phyloP scores from a whole-genome alignment of 192 early-diverging fungal genomes.

The Umbelopsis vinacea region DNA sequence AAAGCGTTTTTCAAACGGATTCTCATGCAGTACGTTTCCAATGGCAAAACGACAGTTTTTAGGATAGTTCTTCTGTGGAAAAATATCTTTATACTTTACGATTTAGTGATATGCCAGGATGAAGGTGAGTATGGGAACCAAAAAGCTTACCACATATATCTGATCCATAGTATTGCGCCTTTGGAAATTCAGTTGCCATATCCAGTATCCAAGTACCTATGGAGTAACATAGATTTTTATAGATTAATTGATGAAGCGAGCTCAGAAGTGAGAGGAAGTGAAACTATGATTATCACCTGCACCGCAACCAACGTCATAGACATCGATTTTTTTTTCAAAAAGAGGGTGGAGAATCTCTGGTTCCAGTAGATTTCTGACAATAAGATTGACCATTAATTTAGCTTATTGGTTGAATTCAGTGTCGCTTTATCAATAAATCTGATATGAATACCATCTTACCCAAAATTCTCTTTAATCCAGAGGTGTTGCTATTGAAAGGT shows the following conservation, averaged over 20 bases:
- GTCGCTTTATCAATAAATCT: not conserved
- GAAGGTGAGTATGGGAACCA: not conserved
- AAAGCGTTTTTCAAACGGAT: slow-evolving; percentile 22
- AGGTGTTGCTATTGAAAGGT: not conserved
- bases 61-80: slow-evolving; percentile 17
- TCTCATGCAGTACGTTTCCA: slow-evolving; percentile 25
- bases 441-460: not conserved
- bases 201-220: slow-evolving; percentile 22
- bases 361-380: slow-evolving; percentile 22
- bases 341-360: not conserved
- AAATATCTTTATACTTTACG: not conserved
- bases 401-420: not conserved
- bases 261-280: not conserved
- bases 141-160: slow-evolving; percentile 21
- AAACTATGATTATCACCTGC: not conserved
- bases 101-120: too few species aligned
- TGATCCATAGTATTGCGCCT: slow-evolving; percentile 30
- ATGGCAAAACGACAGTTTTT: slow-evolving; percentile 27
- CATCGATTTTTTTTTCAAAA: slow-evolving; percentile 19
- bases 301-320: slow-evolving; percentile 36
- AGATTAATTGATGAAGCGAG: not conserved
- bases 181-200: slow-evolving; percentile 31
- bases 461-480: slow-evolving; percentile 22
- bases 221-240: not conserved
- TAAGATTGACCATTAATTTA: not conserved